These are phyloP conservation scores for Myochromella boudieri DNA, from an alignment of 768 basidiomycete species.

Conservation along the genomic window DNA sequence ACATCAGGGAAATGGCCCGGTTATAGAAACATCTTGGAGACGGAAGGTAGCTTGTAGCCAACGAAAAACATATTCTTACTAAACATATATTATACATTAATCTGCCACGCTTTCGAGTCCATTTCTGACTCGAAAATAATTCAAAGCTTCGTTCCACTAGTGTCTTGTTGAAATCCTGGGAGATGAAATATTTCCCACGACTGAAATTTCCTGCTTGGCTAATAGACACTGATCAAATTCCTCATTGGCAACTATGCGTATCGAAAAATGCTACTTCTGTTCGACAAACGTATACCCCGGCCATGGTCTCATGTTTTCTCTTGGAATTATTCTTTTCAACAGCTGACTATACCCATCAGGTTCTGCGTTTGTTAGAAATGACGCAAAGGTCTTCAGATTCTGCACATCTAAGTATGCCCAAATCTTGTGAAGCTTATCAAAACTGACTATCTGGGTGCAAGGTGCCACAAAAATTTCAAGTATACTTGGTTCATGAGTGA, in stretches of 20 bases:
- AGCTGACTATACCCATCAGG: slow-evolving; percentile 41
- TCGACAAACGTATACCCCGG: slow-evolving; percentile 96
- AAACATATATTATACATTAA: no score
- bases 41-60: no score
- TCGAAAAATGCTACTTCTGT: slow-evolving; percentile 99
- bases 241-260: slow-evolving; percentile 61
- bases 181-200: background rate
- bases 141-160: no score
- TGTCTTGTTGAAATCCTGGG: background rate
- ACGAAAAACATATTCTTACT: no score
- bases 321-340: background rate
- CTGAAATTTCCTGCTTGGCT: no score
- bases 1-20: no score
- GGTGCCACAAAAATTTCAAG: slow-evolving; percentile 99
- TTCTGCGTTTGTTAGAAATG: slow-evolving; percentile 95
- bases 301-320: slow-evolving; percentile 57
- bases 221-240: no score
- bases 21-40: no score
- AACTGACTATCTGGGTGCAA: background rate
- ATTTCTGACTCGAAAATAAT: no score
- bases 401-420: slow-evolving; percentile 89
- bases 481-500: slow-evolving; percentile 30
- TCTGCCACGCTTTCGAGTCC: no score
- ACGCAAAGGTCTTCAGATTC: slow-evolving; percentile 96
- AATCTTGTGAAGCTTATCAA: background rate